Base-by-base conservation (phyloP, 2,329 filamentous ascomycete species). In the Fusarium udum region DNA sequence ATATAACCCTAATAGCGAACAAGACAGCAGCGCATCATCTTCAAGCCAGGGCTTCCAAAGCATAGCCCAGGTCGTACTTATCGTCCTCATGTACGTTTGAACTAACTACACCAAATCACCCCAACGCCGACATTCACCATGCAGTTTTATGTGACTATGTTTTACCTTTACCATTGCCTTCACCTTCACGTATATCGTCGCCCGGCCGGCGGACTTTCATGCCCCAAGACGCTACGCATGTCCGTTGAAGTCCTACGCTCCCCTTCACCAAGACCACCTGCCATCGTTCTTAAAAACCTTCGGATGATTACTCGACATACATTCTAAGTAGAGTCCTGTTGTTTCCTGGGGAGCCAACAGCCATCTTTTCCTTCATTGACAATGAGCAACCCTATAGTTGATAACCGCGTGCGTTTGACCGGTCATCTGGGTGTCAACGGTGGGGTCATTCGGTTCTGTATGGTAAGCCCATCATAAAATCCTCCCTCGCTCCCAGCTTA, bases 291-390 rank as follows among this genome's bases (percentile, higher is more conserved):
- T 76, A 56, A 68, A 70, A 74, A 73, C 75, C 76, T 66, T 78
- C 76, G 71, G 58, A 78, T 78, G 73, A 76, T 75, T 77, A 78
- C 75, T 78, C 77, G 68, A 78, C 64, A 78, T 78, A 78, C 77
- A 78, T 75, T 78, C 77, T 78, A 78, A 75, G 69, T 76, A 78
- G 73, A 71, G 67, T 74, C 64, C 69, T 68, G 71, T 55, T 68
- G 68, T 73, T 67, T 68, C 69, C 66, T 55, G 67, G 56, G 60
- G 67, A 66, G 58, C 69, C 51, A 69, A 64, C 55, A 67, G 66
- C 68, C 58, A 63, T 56, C 46, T 56, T 61, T 64, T 65, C 61
- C 66, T 65, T 64, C 62, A 71, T 71, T 71, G 60, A 65, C 67
- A 74, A 71, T 67, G 62, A 74, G 77, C 68, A 74, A 72, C 72